Base-by-base conservation (phyloP, 1,284 basidiomycete species). In the Singerocomus rubriflavus region DNA sequence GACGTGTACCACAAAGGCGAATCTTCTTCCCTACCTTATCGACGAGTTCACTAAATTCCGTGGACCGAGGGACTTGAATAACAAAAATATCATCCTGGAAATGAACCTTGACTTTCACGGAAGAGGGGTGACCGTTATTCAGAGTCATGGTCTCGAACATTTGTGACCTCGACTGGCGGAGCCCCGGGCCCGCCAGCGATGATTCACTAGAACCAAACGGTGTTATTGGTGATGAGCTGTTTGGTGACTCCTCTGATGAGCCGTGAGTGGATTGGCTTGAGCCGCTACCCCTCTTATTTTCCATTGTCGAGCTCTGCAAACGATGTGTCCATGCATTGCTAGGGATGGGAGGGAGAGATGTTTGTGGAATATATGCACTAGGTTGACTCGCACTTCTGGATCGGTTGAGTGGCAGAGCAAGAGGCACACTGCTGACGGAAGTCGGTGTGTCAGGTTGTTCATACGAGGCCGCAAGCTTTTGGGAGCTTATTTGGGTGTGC, bases 21-120 rank as follows among this genome's bases (percentile, higher is more conserved):
- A 98, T 91, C 79, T 98, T 98, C 73, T 88, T 87, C 29, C 89
- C 84, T 4, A 98, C 92, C 67, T 89, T 90, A 64, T 94, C 89
- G 52, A 94, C 84, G 42, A 99, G 76, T 33, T 93, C 88, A 50
- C 74, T 74, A 67, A 88, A 96, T 61, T 88, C 80, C 17, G 89
- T 90, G 51, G 76, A 71, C 35, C 85, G 77, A 33, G 91, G 79
- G 11, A 96, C 90, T 66, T 93, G 91, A 53, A 98, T 91, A 55
- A 94, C 87, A 66, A 95, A 97, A 46, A 93, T 85, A 65, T 97
- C 94, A 59, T 93, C 86, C 61, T 88, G 82, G 74, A 86, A 93
- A 68, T 88, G 85, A 48, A 96, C 90, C 69, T 93, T 93, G 62
- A 94, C 84, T 68, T 91, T 89, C 35, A 93, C 84, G 25, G 81